Percentiles rank a stretch among this genome's conserved stretches.
Conservation (phyloP, 495 filamentous ascomycete species). For the Penicillium ucsense region DNA sequence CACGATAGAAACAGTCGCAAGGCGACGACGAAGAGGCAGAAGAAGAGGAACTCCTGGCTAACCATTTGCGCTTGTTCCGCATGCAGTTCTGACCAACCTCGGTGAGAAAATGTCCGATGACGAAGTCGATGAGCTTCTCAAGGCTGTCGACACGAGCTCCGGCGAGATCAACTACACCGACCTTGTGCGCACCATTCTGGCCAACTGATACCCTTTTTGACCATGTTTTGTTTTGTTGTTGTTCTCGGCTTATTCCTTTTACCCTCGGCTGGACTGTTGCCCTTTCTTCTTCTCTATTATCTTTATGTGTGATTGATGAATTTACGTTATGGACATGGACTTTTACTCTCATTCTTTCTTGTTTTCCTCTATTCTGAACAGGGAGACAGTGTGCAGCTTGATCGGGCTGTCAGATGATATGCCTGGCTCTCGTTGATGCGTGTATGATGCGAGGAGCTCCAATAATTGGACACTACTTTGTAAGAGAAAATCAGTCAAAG, state of each 20-base stretch:
- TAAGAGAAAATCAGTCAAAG: too few relatives aligned
- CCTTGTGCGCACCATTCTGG: slow-evolving; percentile 87
- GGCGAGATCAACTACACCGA: slow-evolving; percentile 97
- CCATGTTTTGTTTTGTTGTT: too few relatives aligned
- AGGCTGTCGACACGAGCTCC: slow-evolving; percentile 87
- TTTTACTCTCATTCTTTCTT: background rate
- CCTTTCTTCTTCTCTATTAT: too few relatives aligned
- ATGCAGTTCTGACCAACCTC: slow-evolving; percentile 77
- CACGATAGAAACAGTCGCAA: too few relatives aligned
- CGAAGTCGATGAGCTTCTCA: slow-evolving; percentile 95
- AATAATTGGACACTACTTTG: background rate
- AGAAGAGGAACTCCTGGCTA: background rate
- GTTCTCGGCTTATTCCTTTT: too few relatives aligned
- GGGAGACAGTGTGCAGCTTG: background rate
- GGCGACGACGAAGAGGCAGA: too few relatives aligned
- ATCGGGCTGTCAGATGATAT: background rate
- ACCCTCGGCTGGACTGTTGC: too few relatives aligned
- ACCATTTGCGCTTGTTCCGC: background rate
- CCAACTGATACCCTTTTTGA: slow-evolving; percentile 50
- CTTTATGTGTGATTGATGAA: slow-evolving; percentile 5
- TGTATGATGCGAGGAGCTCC: background rate
- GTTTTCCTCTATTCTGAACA: background rate
- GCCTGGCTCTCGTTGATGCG: background rate
- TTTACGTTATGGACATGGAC: slow-evolving; percentile 11
- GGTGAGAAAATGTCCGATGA: slow-evolving; percentile 99